These are phyloP conservation scores for Nakazawaea holstii DNA, from an alignment of 805 yeast genomes.

Conservation along the genomic window DNA sequence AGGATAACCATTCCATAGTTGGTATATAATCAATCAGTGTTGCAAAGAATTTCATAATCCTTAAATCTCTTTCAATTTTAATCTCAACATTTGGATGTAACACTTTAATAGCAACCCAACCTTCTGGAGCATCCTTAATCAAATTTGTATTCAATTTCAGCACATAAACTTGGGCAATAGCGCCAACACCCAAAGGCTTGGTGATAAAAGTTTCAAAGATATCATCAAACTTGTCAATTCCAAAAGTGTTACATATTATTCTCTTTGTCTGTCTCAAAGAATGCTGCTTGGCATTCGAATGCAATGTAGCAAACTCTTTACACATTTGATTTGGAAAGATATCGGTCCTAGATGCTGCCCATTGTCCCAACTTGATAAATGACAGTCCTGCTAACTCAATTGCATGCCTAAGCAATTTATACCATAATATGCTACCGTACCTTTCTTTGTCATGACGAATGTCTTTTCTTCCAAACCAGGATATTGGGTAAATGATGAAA, in stretches of 20 bases:
- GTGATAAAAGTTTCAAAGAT: constrained; percentile 75
- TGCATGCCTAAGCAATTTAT: constrained; percentile 49
- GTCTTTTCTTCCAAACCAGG: constrained; percentile 43
- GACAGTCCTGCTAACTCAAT: constrained; percentile 91
- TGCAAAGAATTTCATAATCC: constrained; percentile 82
- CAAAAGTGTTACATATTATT: constrained; percentile 55
- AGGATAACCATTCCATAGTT: constrained; percentile 95
- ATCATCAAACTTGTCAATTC: constrained; percentile 51
- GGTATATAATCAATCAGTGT: constrained; percentile 65
- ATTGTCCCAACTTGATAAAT: constrained; percentile 88
- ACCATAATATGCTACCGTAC: constrained; percentile 71
- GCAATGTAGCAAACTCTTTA: constrained; percentile 67
- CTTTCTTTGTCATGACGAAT: constrained; percentile 31
- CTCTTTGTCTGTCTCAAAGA: constrained; percentile 52
- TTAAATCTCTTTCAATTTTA: constrained; percentile 72
- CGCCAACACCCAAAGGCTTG: constrained; percentile 91
- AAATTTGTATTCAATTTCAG: constrained; percentile 55
- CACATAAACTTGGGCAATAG: constrained; percentile 92
- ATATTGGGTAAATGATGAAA: constrained; percentile 56
- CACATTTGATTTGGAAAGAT: constrained; percentile 80
- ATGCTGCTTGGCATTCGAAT: constrained; percentile 80
- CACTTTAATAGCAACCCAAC: constrained; percentile 83
- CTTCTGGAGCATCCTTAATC: constrained; percentile 28
- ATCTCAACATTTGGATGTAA: constrained; percentile 81
- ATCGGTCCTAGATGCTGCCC: constrained; percentile 98